Conservation (phyloP, 129 eudicot genomes). For the Artemisia annua region DNA sequence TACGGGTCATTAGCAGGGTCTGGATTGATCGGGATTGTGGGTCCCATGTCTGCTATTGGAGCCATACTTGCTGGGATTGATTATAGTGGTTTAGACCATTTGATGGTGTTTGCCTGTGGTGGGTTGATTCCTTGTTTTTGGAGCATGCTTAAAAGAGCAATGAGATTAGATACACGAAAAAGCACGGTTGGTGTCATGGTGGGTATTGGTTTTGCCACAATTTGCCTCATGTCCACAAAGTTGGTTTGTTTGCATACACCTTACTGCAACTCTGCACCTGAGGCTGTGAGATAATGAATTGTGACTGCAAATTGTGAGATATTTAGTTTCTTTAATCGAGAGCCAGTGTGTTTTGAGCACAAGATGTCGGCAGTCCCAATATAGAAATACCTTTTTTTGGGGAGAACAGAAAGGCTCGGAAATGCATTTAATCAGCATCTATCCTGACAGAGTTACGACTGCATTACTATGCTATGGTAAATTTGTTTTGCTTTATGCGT, state of each 20-base stretch:
- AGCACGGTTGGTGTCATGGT: conserved; percentile 49
- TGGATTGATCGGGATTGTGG: conserved; percentile 70
- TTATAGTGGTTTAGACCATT: conserved; percentile 83
- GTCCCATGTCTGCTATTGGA: conserved; percentile 85
- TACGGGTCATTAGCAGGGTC: conserved; percentile 71
- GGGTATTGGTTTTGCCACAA: conserved; percentile 57
- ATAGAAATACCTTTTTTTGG: neutral
- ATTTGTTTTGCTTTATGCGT: neutral
- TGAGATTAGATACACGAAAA: conserved; percentile 58
- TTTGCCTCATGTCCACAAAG: conserved; percentile 70
- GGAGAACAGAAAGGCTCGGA: neutral
- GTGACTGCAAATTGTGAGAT: no score
- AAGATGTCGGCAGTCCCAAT: neutral
- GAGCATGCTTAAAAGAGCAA: conserved; percentile 62
- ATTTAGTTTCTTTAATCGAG: neutral
- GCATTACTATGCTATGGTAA: neutral
- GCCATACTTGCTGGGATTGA: conserved; percentile 81
- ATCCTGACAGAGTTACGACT: neutral
- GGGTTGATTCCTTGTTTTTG: conserved; percentile 72
- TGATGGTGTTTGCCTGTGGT: conserved; percentile 91
- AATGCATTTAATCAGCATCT: neutral
- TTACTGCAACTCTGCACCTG: conserved; percentile 94
- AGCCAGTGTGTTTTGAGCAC: neutral
- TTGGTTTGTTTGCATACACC: conserved; percentile 88
- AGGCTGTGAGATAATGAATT: conserved; percentile 76